Evolutionary conservation across 2,329 filamentous ascomycete species (phyloP).

Genomic region (Penicillium sp.): DNA sequence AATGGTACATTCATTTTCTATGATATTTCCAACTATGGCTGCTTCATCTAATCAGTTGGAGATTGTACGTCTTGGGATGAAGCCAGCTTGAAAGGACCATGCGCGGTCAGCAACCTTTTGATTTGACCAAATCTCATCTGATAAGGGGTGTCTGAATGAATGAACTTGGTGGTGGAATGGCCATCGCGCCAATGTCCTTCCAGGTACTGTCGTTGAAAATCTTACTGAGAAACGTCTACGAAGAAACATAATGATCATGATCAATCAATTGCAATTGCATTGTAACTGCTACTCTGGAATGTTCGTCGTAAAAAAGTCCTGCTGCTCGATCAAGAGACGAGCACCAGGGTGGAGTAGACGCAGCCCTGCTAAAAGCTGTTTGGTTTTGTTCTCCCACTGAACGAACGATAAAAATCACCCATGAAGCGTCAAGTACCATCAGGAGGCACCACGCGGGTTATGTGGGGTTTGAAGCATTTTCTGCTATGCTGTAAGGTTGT

Average conservation of each 20-base stretch:
- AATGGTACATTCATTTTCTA: no score
- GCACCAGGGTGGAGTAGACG: slow-evolving; percentile 58
- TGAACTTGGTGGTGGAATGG: background rate
- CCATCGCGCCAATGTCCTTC: no score
- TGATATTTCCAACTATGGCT: background rate
- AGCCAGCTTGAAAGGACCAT: background rate
- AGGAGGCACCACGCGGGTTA: slow-evolving; percentile 35
- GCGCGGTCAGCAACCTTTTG: background rate
- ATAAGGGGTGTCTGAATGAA: background rate
- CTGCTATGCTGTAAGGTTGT: background rate
- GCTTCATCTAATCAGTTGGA: background rate
- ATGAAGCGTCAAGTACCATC: slow-evolving; percentile 45
- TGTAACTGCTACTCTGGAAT: slow-evolving; percentile 29
- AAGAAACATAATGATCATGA: background rate
- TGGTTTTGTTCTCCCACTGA: slow-evolving; percentile 56
- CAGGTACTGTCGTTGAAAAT: no score
- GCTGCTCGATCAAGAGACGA: slow-evolving; percentile 44
- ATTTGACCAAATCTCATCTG: background rate
- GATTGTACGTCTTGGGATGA: background rate
- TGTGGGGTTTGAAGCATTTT: slow-evolving; percentile 28
- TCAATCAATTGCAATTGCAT: background rate
- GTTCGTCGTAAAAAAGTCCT: slow-evolving; percentile 57
- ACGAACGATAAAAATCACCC: slow-evolving; percentile 50
- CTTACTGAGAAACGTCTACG: background rate
- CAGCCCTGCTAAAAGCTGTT: slow-evolving; percentile 57